phyloP scores from a whole-genome alignment of 345 rosid genomes.

The Eutrema japonicum region DNA sequence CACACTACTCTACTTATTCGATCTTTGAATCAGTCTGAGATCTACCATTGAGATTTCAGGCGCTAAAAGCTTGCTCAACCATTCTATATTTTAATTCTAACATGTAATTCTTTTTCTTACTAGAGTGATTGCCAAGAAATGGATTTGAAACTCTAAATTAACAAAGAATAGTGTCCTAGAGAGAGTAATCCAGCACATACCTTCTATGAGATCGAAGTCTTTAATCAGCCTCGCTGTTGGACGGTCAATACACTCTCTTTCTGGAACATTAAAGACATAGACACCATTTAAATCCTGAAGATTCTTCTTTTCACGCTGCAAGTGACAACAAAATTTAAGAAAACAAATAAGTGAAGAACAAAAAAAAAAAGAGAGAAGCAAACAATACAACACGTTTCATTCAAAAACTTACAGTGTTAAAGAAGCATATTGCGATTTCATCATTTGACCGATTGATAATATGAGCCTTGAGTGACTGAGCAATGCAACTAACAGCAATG shows the following conservation, averaged over 20 bases:
- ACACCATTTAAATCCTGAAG: constrained; percentile 81
- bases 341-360: constrained; percentile 10
- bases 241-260: constrained; percentile 76
- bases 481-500: constrained; percentile 68
- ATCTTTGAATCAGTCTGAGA: constrained; percentile 4
- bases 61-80: constrained; percentile 1
- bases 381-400: background rate
- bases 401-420: constrained; percentile 71
- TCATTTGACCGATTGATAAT: constrained; percentile 78
- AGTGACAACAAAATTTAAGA: constrained; percentile 32
- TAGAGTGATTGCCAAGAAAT: constrained; percentile 6
- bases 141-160: background rate
- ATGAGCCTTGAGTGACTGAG: constrained; percentile 75
- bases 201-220: constrained; percentile 73
- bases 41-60: constrained; percentile 1
- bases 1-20: constrained; percentile 2
- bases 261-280: constrained; percentile 76
- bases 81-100: background rate
- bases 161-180: constrained; percentile 5
- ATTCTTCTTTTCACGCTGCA: constrained; percentile 92
- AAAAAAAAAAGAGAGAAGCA: background rate
- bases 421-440: constrained; percentile 90
- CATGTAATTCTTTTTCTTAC: background rate
- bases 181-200: constrained; percentile 29
- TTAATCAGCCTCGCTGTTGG: constrained; percentile 89